A percentile compares a stretch with the other conserved stretches of the same genome.
phyloP scores from a whole-genome alignment of 371 early-diverging fungal genomes.

The Mortierella sp. region DNA sequence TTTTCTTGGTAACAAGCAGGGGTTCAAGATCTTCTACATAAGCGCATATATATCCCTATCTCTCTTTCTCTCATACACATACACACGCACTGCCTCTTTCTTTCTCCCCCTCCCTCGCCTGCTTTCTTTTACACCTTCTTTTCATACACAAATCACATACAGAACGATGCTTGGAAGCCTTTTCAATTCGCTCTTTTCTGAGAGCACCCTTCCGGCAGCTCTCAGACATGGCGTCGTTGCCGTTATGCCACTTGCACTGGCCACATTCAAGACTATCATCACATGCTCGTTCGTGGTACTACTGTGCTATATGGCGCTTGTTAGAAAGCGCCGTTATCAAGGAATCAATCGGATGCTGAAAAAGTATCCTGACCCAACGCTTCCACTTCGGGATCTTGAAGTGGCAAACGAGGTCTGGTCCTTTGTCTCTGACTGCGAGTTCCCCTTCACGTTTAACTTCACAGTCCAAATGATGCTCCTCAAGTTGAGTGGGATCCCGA shows the following conservation, averaged over 20 bases:
- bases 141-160: too few relatives aligned
- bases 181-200: not conserved
- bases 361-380: constrained; percentile 63
- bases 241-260: not conserved
- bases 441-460: constrained; percentile 45
- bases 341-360: constrained; percentile 47
- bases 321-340: constrained; percentile 58
- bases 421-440: constrained; percentile 57
- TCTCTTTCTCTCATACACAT: too few relatives aligned
- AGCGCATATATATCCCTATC: too few relatives aligned
- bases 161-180: not conserved
- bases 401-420: constrained; percentile 60
- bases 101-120: too few relatives aligned
- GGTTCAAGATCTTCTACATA: too few relatives aligned
- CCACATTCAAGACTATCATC: not conserved
- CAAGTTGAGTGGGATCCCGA: constrained; percentile 64
- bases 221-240: not conserved
- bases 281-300: constrained; percentile 5
- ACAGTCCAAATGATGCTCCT: constrained; percentile 62
- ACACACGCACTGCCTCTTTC: too few relatives aligned
- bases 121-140: too few relatives aligned
- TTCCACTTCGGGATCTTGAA: constrained; percentile 56
- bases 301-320: constrained; percentile 51
- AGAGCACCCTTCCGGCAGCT: not conserved
- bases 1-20: too few relatives aligned